These are phyloP conservation scores for Rhodosporidiobolus odoratus DNA, from an alignment of 768 basidiomycete genomes.

Conservation along the genomic window DNA sequence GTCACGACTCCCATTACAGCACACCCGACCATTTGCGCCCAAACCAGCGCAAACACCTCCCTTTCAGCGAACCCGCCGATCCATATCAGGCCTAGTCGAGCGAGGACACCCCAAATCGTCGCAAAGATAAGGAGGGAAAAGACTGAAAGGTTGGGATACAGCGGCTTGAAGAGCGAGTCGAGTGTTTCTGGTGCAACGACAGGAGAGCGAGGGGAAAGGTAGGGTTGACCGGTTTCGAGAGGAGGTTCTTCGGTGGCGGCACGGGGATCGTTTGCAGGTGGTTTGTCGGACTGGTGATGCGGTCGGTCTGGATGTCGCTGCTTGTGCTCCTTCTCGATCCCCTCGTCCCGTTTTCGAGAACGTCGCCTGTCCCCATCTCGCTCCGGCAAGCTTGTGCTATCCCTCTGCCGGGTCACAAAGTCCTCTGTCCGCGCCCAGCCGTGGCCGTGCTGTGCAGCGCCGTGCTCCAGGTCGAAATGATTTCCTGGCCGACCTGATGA, in stretches of 20 bases:
- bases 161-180: slow-evolving; percentile 50
- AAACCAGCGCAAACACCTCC: slow-evolving; percentile 74
- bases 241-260: slow-evolving; percentile 3
- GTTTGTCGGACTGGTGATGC: background rate
- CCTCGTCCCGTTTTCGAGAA: background rate
- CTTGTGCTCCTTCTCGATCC: too few species aligned
- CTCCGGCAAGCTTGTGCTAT: too few species aligned
- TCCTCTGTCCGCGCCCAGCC: too few species aligned
- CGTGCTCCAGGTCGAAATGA: background rate
- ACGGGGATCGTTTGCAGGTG: background rate
- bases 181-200: background rate
- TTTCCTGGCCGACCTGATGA: background rate
- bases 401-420: too few species aligned
- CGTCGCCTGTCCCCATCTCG: too few species aligned
- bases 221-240: slow-evolving; percentile 6
- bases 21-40: slow-evolving; percentile 82
- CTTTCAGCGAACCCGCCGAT: slow-evolving; percentile 67
- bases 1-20: slow-evolving; percentile 80
- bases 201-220: slow-evolving; percentile 13
- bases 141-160: slow-evolving; percentile 53
- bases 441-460: too few species aligned
- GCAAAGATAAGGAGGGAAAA: slow-evolving; percentile 71
- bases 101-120: slow-evolving; percentile 78
- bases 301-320: background rate
- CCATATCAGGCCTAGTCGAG: slow-evolving; percentile 70